Conservation (phyloP, 495 filamentous ascomycete species). For the Neurospora tetrasperma region DNA sequence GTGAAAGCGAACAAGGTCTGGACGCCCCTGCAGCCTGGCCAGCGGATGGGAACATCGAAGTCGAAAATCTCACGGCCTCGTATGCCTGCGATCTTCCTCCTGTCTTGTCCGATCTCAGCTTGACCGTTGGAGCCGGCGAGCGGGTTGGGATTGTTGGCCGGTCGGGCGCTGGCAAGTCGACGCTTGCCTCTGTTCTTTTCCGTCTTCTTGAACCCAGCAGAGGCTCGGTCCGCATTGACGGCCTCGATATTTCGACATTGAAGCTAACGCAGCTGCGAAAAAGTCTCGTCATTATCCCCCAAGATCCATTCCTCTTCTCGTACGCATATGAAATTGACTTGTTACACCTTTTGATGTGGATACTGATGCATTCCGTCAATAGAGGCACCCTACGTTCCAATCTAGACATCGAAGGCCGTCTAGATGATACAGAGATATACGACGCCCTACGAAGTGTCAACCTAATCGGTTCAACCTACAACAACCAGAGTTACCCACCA, state of each 20-base stretch:
- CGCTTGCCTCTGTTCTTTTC: constrained; percentile 36
- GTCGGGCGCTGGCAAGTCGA: constrained; percentile 40
- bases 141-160: constrained; percentile 42
- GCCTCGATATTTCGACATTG: constrained; percentile 38
- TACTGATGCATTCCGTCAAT: neutral
- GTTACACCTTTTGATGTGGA: neutral
- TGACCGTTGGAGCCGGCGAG: constrained; percentile 28
- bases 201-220: constrained; percentile 36
- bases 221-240: constrained; percentile 40
- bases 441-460: constrained; percentile 13
- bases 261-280: constrained; percentile 38
- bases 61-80: constrained; percentile 29
- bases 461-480: constrained; percentile 7
- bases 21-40: constrained; percentile 36
- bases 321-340: constrained; percentile 1
- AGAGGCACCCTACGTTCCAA: constrained; percentile 41
- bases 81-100: constrained; percentile 33
- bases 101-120: constrained; percentile 33
- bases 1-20: constrained; percentile 24
- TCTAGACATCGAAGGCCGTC: constrained; percentile 40
- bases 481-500: neutral
- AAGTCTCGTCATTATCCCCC: constrained; percentile 43
- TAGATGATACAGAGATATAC: constrained; percentile 37
- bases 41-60: constrained; percentile 28
- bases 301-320: constrained; percentile 45